These are phyloP conservation scores for Yamadazyma membranifaciens DNA, from an alignment of 1,139 yeast species.

Conservation along the genomic window DNA sequence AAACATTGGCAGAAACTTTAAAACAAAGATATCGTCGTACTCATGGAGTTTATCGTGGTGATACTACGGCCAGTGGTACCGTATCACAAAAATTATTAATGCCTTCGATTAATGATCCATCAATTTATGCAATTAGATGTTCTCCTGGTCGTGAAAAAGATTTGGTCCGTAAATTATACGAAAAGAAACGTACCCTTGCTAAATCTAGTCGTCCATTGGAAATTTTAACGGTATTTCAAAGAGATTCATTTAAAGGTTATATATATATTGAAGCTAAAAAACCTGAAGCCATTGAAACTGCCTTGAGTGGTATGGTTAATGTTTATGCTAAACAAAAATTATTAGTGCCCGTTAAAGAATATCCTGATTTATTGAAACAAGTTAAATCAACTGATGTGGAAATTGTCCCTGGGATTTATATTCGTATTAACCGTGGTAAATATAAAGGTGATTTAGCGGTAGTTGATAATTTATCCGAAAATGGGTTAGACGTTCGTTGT, in stretches of 20 bases:
- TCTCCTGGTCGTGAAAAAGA: constrained; percentile 93
- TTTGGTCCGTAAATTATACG: constrained; percentile 77
- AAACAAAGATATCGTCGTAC: constrained; percentile 91
- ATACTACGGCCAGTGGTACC: constrained; percentile 65
- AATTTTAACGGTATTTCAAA: constrained; percentile 88
- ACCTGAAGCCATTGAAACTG: constrained; percentile 87
- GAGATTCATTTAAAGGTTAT: constrained; percentile 90
- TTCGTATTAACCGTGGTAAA: constrained; percentile 85
- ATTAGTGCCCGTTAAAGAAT: constrained; percentile 92
- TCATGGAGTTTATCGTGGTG: constrained; percentile 84
- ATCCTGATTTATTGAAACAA: constrained; percentile 89
- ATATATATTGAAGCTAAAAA: constrained; percentile 92
- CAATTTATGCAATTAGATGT: constrained; percentile 94
- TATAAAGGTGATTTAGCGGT: constrained; percentile 92
- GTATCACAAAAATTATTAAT: constrained; percentile 91
- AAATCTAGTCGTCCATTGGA: constrained; percentile 61
- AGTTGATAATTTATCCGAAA: constrained; percentile 90
- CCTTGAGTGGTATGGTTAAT: constrained; percentile 86
- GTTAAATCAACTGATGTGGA: constrained; percentile 86
- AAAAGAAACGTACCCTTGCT: constrained; percentile 73
- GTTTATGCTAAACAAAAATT: constrained; percentile 70
- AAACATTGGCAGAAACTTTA: constrained; percentile 86
- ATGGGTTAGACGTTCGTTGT: constrained; percentile 89
- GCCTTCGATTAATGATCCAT: constrained; percentile 96
- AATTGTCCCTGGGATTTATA: constrained; percentile 87